phyloP scores from a whole-genome alignment of 2,329 filamentous ascomycete genomes.

The Alternaria ethzedia region DNA sequence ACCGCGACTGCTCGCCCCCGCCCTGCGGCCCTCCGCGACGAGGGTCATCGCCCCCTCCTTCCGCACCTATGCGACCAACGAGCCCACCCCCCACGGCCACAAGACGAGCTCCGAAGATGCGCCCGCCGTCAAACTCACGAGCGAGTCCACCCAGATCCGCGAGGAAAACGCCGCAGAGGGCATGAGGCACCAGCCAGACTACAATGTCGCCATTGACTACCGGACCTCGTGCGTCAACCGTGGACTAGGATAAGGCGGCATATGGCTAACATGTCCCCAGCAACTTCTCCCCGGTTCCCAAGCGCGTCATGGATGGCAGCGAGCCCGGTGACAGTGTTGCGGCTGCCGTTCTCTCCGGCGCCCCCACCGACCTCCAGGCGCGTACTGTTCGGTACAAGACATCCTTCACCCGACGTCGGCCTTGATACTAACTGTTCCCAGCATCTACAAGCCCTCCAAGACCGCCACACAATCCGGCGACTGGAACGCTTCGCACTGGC shows the following conservation, averaged over 20 bases:
- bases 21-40: constrained; percentile 33
- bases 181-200: constrained; percentile 77
- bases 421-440: constrained; percentile 49
- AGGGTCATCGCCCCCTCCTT: constrained; percentile 31
- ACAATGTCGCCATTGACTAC: constrained; percentile 80
- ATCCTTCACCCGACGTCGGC: background rate
- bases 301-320: constrained; percentile 87
- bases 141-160: constrained; percentile 58
- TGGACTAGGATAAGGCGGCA: background rate
- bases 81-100: constrained; percentile 17
- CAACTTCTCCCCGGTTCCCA: constrained; percentile 88
- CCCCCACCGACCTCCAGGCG: constrained; percentile 91
- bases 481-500: constrained; percentile 85
- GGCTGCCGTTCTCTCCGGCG: constrained; percentile 87
- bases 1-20: constrained; percentile 48
- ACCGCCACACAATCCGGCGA: constrained; percentile 94
- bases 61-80: constrained; percentile 43
- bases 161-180: constrained; percentile 58
- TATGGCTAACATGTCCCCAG: constrained; percentile 56
- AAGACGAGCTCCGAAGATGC: constrained; percentile 47
- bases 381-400: constrained; percentile 82
- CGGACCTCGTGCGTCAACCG: constrained; percentile 77
- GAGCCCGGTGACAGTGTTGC: constrained; percentile 77
- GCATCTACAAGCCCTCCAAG: constrained; percentile 91
- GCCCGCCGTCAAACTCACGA: constrained; percentile 40